A percentile compares a stretch with the other conserved stretches of the same genome.
Conservation (phyloP, 1,139 yeast species). For the Yamadazyma friedrichii region DNA sequence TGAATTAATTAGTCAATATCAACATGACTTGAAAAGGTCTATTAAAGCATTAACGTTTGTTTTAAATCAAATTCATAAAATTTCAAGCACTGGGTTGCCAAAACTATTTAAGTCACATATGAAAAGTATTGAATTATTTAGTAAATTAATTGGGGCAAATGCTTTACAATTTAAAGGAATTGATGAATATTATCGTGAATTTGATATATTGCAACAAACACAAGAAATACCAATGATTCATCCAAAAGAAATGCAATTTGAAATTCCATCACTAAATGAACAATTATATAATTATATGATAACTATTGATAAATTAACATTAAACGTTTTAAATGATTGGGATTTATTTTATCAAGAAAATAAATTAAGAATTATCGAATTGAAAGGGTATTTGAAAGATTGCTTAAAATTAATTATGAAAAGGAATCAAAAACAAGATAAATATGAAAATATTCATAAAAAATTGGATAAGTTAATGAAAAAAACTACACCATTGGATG, state of each 20-base stretch:
- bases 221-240: slow-evolving; percentile 36
- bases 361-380: slow-evolving; percentile 33
- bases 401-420: slow-evolving; percentile 42
- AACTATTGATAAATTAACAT: slow-evolving; percentile 29
- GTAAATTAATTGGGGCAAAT: slow-evolving; percentile 34
- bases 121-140: slow-evolving; percentile 31
- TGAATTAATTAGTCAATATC: slow-evolving; percentile 40
- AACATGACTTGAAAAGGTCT: slow-evolving; percentile 42
- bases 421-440: slow-evolving; percentile 43
- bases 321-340: slow-evolving; percentile 31
- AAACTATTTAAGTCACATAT: slow-evolving; percentile 32
- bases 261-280: slow-evolving; percentile 28
- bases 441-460: slow-evolving; percentile 37
- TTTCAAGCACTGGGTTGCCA: slow-evolving; percentile 36
- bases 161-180: slow-evolving; percentile 46
- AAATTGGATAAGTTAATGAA: slow-evolving; percentile 43
- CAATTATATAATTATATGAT: slow-evolving; percentile 31
- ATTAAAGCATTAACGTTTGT: slow-evolving; percentile 45
- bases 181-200: slow-evolving; percentile 37
- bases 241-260: slow-evolving; percentile 36
- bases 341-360: slow-evolving; percentile 30
- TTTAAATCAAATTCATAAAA: slow-evolving; percentile 31
- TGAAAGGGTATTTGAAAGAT: slow-evolving; percentile 37
- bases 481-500: slow-evolving; percentile 35
- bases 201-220: slow-evolving; percentile 31